Evolutionary conservation across 1,139 yeast species (phyloP).

Genomic region (Candida smagusa): DNA sequence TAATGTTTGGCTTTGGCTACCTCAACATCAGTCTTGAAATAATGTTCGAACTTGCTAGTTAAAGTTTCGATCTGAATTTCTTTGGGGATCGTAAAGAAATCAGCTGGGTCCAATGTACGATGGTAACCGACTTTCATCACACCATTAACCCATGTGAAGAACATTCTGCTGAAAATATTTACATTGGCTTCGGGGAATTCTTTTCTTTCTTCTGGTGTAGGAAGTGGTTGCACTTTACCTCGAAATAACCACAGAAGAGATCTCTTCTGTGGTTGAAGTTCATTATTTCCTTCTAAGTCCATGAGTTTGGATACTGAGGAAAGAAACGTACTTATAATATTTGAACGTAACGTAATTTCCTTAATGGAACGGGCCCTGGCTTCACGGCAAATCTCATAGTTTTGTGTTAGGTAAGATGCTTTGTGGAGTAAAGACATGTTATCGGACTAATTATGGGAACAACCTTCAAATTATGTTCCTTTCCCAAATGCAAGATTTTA

Average conservation of each 20-base stretch:
- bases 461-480: no score
- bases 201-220: conserved; percentile 49
- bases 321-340: no score
- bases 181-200: conserved; percentile 31
- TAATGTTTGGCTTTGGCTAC: conserved; percentile 18
- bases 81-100: conserved; percentile 38
- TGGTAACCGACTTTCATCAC: conserved; percentile 47
- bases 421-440: no score
- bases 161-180: conserved; percentile 32
- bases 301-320: background rate
- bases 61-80: conserved; percentile 33
- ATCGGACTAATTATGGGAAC: no score
- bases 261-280: conserved; percentile 12
- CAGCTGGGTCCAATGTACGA: conserved; percentile 46
- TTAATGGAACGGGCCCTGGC: no score
- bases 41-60: conserved; percentile 26
- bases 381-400: no score
- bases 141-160: conserved; percentile 51
- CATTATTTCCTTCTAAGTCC: background rate
- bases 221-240: conserved; percentile 49
- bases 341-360: no score
- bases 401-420: no score
- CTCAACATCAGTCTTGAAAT: conserved; percentile 20
- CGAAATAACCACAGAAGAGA: conserved; percentile 15
- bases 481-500: no score